These are phyloP conservation scores for Epichloe brachyelytri DNA, from an alignment of 2,329 filamentous ascomycete genomes.

Conservation along the genomic window DNA sequence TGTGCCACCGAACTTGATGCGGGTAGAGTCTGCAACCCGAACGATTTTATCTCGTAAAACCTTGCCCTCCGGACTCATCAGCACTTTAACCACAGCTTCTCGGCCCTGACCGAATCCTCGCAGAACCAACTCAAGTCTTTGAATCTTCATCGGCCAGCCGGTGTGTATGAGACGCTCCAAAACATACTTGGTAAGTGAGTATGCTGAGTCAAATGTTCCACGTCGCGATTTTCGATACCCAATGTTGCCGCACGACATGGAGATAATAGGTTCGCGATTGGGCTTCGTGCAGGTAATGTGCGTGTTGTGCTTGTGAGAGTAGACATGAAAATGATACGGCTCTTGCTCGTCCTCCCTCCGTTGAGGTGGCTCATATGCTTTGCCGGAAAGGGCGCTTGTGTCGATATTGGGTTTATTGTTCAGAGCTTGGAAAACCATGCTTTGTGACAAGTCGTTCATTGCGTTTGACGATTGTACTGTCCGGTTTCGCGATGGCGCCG, in stretches of 20 bases:
- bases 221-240: slow-evolving; percentile 79
- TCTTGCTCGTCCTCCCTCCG: slow-evolving; percentile 31
- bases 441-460: slow-evolving; percentile 24
- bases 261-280: slow-evolving; percentile 65
- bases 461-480: slow-evolving; percentile 14
- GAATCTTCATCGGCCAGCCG: slow-evolving; percentile 63
- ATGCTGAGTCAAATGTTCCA: slow-evolving; percentile 78
- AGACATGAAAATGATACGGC: slow-evolving; percentile 80
- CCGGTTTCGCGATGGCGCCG: slow-evolving; percentile 9
- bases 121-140: slow-evolving; percentile 64
- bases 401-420: slow-evolving; percentile 21
- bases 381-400: slow-evolving; percentile 18
- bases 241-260: slow-evolving; percentile 71
- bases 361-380: slow-evolving; percentile 10
- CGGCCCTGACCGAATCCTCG: slow-evolving; percentile 78
- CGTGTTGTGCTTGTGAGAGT: slow-evolving; percentile 83
- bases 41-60: slow-evolving; percentile 61
- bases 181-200: slow-evolving; percentile 75
- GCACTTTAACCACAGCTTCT: slow-evolving; percentile 79
- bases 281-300: slow-evolving; percentile 84
- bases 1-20: slow-evolving; percentile 90
- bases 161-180: slow-evolving; percentile 75
- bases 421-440: slow-evolving; percentile 26
- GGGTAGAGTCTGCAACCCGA: slow-evolving; percentile 73
- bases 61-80: slow-evolving; percentile 76